A percentile compares a stretch with the other conserved stretches of the same genome.
Evolutionary conservation across 805 yeast genomes (phyloP).

Genomic region (Kluyveromyces lactis): DNA sequence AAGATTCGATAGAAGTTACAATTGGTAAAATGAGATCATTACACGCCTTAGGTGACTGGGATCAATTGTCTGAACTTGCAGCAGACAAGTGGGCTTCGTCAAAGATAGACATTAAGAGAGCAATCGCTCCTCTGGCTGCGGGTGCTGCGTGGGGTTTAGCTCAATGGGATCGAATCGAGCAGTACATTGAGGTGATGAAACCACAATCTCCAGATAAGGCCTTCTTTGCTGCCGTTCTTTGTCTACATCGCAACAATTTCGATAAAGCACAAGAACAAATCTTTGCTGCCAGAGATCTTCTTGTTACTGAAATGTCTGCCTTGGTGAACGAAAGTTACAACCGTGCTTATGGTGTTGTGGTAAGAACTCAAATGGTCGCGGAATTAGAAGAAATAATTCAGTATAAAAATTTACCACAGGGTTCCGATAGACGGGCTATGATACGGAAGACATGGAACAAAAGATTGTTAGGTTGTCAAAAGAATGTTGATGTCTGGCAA

Average conservation of each 20-base stretch:
- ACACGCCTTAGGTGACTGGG: conserved; percentile 99
- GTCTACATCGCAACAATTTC: conserved; percentile 79
- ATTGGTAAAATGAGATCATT: conserved; percentile 98
- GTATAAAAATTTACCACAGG: conserved; percentile 78
- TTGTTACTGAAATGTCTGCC: conserved; percentile 91
- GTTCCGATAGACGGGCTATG: conserved; percentile 66
- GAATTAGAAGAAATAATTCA: conserved; percentile 91
- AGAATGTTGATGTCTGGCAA: conserved; percentile 99
- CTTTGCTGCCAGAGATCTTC: conserved; percentile 72
- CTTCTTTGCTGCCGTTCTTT: conserved; percentile 84
- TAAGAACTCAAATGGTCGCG: conserved; percentile 93
- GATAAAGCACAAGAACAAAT: conserved; percentile 75
- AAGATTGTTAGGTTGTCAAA: conserved; percentile 85
- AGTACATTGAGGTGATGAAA: conserved; percentile 83
- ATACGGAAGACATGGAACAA: conserved; percentile 93
- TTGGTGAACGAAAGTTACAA: conserved; percentile 91
- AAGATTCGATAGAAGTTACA: conserved; percentile 72
- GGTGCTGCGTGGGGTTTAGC: conserved; percentile 99
- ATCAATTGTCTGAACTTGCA: conserved; percentile 76
- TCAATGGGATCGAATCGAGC: conserved; percentile 94
- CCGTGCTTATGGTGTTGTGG: conserved; percentile 94
- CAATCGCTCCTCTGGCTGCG: conserved; percentile 95
- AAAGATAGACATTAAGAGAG: conserved; percentile 62
- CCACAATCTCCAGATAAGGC: conserved; percentile 90
- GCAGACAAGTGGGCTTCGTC: conserved; percentile 76